Conservation (phyloP, 352 stramenopile species). For the Saprolegnia parasitica region DNA sequence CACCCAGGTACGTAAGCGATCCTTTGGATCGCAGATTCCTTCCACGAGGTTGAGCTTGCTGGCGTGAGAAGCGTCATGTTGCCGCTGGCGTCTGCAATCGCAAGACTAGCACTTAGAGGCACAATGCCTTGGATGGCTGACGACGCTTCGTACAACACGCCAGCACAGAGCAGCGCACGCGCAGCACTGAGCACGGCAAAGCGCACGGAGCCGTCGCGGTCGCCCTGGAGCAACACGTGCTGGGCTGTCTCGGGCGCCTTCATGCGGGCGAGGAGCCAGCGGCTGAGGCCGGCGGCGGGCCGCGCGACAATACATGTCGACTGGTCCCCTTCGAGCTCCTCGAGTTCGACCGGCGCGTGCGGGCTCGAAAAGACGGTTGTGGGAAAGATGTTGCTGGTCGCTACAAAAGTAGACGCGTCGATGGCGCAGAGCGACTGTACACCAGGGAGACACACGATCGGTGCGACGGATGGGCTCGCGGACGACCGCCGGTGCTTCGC, state of each 20-base stretch:
- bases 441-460: neutral
- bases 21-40: too few species aligned
- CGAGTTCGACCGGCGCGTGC: neutral
- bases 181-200: neutral
- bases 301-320: neutral
- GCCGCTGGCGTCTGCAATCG: too few species aligned
- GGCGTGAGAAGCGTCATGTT: too few species aligned
- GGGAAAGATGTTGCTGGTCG: neutral
- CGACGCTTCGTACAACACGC: too few species aligned
- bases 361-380: constrained; percentile 7
- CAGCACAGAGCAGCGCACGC: too few species aligned
- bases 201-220: neutral
- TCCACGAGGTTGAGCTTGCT: too few species aligned
- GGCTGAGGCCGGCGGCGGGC: neutral
- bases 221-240: neutral
- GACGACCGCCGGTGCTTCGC: too few species aligned
- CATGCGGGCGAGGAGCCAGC: neutral
- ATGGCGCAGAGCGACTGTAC: neutral
- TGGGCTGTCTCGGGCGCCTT: neutral
- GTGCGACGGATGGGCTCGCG: neutral
- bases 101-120: too few species aligned
- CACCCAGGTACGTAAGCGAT: too few species aligned
- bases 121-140: too few species aligned
- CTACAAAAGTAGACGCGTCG: neutral
- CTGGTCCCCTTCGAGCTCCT: neutral